Percentiles rank a stretch among this genome's conserved stretches.
Evolutionary conservation across 2,329 filamentous ascomycete species (phyloP).

Genomic region (Penicillium freii): DNA sequence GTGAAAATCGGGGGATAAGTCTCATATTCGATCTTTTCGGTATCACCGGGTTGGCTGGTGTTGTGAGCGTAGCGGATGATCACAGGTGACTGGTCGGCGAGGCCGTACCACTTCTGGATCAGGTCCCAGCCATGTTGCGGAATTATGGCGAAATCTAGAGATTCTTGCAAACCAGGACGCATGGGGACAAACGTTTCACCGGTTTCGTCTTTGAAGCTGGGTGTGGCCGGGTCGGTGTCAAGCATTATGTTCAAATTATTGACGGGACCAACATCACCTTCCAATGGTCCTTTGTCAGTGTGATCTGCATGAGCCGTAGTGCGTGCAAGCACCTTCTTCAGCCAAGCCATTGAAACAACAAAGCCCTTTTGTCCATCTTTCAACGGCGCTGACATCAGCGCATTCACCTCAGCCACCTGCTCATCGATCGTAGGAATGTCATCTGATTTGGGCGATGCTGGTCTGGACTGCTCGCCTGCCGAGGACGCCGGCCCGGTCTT

Average conservation of each 20-base stretch:
- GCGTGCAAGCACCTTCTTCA: conserved; percentile 68
- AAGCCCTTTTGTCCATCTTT: conserved; percentile 73
- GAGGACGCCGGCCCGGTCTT: conserved; percentile 35
- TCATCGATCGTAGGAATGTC: conserved; percentile 55
- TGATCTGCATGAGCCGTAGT: conserved; percentile 57
- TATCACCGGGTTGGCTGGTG: conserved; percentile 58
- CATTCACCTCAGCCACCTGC: conserved; percentile 72
- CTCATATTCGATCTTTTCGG: conserved; percentile 76
- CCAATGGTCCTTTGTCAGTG: conserved; percentile 57
- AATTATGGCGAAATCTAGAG: conserved; percentile 74
- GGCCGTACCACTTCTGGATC: conserved; percentile 77
- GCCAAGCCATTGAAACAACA: conserved; percentile 76
- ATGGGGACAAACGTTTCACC: conserved; percentile 66
- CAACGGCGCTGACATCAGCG: conserved; percentile 55
- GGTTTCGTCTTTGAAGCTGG: conserved; percentile 45
- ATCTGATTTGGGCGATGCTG: conserved; percentile 22
- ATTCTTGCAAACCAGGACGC: conserved; percentile 61
- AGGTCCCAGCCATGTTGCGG: conserved; percentile 78
- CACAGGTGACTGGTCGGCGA: conserved; percentile 65
- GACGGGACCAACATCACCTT: conserved; percentile 71
- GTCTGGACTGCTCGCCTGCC: conserved; percentile 27
- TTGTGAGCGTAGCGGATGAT: conserved; percentile 78
- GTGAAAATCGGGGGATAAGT: conserved; percentile 81
- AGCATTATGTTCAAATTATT: conserved; percentile 83
- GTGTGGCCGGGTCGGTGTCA: conserved; percentile 47